Conservation (phyloP, 257 asterid genomes). For the Plantago elongata region DNA sequence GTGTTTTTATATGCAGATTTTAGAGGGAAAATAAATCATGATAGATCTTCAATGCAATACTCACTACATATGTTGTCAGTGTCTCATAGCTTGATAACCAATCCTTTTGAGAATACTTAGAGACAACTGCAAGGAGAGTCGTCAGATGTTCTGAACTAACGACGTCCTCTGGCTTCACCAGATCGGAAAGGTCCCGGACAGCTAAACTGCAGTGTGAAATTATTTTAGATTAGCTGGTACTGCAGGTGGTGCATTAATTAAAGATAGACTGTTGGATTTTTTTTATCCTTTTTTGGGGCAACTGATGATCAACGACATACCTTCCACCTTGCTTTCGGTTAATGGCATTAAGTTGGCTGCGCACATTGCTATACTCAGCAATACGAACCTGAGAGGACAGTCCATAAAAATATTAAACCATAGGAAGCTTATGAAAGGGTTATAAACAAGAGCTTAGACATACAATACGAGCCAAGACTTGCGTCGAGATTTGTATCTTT, state of each 20-base stretch:
- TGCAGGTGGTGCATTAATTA: background rate
- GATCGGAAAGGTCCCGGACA: constrained; percentile 81
- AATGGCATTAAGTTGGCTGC: constrained; percentile 80
- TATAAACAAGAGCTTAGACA: constrained; percentile 1
- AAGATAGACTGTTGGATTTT: no score
- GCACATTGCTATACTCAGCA: constrained; percentile 76
- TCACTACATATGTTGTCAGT: constrained; percentile 78
- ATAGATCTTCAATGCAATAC: constrained; percentile 19
- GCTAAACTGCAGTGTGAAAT: constrained; percentile 58
- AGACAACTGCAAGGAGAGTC: constrained; percentile 71
- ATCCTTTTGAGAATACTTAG: constrained; percentile 87
- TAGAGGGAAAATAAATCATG: constrained; percentile 14
- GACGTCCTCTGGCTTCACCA: constrained; percentile 75
- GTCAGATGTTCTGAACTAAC: constrained; percentile 71
- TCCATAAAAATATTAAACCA: constrained; percentile 20
- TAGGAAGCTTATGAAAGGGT: constrained; percentile 8
- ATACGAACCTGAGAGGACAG: constrained; percentile 63
- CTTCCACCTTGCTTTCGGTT: constrained; percentile 81
- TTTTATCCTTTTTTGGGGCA: no score
- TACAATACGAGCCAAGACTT: background rate
- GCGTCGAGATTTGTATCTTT: background rate
- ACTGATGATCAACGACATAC: constrained; percentile 28
- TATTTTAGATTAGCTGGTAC: constrained; percentile 18
- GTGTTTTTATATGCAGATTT: constrained; percentile 1
- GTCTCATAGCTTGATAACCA: constrained; percentile 87